These are phyloP conservation scores for Lentinula novae-zelandiae DNA, from an alignment of 1,284 basidiomycete species.

Conservation along the genomic window DNA sequence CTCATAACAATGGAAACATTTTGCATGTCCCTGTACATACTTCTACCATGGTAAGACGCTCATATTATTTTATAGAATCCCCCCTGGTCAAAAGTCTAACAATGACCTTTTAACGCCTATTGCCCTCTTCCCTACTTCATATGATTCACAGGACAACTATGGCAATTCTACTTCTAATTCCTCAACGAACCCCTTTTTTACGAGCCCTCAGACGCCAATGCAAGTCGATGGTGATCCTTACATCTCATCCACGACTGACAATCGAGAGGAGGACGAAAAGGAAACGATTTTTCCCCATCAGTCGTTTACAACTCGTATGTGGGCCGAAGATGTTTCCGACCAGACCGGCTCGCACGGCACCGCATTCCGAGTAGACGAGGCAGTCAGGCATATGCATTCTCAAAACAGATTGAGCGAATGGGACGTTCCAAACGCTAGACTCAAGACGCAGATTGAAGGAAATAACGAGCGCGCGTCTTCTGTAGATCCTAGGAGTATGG, in stretches of 20 bases:
- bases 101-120: not conserved
- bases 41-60: constrained; percentile 3
- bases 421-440: not conserved
- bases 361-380: constrained; percentile 11
- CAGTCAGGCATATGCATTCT: not conserved
- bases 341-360: constrained; percentile 22
- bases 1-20: constrained; percentile 12
- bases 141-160: not conserved
- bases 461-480: not conserved
- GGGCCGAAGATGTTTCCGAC: constrained; percentile 31
- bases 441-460: not conserved
- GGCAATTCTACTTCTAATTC: not conserved
- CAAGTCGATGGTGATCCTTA: constrained; percentile 19
- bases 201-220: constrained; percentile 22
- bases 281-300: not conserved
- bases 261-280: not conserved
- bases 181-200: not conserved
- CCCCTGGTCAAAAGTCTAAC: not conserved
- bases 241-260: constrained; percentile 2
- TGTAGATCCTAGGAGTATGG: not conserved
- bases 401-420: constrained; percentile 6
- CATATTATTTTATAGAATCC: not conserved
- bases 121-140: not conserved
- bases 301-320: constrained; percentile 23
- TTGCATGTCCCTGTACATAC: constrained; percentile 13